Evolutionary conservation across 352 stramenopile genomes (phyloP).

Genomic region (Phytophthora citrophthora): DNA sequence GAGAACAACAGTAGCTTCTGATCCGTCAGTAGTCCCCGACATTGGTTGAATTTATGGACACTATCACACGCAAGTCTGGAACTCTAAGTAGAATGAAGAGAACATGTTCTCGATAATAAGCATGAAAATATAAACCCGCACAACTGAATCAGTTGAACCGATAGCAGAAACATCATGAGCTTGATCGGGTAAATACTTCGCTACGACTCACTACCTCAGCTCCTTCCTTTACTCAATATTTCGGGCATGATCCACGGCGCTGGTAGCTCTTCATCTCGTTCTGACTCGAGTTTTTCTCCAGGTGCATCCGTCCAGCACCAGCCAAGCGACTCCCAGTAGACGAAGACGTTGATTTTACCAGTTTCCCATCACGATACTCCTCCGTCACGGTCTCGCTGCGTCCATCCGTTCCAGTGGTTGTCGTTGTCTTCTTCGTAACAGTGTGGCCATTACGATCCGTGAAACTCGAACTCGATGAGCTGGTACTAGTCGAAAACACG

Average conservation of each 20-base stretch:
- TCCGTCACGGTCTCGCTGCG: constrained; percentile 67
- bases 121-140: no score
- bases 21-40: no score
- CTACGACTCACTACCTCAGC: constrained; percentile 7
- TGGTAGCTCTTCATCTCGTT: constrained; percentile 10
- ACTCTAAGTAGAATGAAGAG: no score
- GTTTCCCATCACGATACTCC: constrained; percentile 71
- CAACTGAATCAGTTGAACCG: no score
- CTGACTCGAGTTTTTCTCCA: constrained; percentile 34
- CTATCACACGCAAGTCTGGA: no score
- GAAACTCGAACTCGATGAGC: constrained; percentile 70
- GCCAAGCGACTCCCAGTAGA: constrained; percentile 45
- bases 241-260: constrained; percentile 15
- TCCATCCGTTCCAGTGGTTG: constrained; percentile 57
- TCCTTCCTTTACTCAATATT: constrained; percentile 22
- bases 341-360: constrained; percentile 59
- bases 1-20: no score
- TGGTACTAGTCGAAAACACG: constrained; percentile 50
- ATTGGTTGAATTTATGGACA: no score
- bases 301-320: constrained; percentile 65
- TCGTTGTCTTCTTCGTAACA: constrained; percentile 83
- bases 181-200: constrained; percentile 16
- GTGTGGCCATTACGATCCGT: constrained; percentile 71
- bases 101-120: no score
- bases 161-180: constrained; percentile 4